Conservation (phyloP, 352 stramenopile species). For the Pythium graminicola region DNA sequence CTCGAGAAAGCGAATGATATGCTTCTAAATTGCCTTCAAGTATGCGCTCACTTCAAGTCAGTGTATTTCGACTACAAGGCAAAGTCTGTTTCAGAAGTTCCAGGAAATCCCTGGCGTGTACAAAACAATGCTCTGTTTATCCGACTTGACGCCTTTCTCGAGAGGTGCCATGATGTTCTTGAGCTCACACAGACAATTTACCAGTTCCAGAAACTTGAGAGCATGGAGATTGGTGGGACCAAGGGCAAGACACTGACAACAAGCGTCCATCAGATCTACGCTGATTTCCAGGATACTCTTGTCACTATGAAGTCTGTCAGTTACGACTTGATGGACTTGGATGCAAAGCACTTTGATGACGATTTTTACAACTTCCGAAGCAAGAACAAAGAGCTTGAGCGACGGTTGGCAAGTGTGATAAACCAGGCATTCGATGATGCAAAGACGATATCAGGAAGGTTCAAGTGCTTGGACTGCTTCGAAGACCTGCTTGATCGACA, state of each 20-base stretch:
- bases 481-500: slow-evolving; percentile 77
- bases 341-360: slow-evolving; percentile 88
- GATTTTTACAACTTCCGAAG: slow-evolving; percentile 88
- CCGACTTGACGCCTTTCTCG: slow-evolving; percentile 85
- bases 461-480: slow-evolving; percentile 92
- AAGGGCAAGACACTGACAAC: slow-evolving; percentile 91
- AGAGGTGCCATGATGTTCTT: slow-evolving; percentile 88
- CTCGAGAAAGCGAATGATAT: slow-evolving; percentile 65
- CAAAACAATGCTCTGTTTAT: slow-evolving; percentile 91
- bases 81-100: slow-evolving; percentile 69
- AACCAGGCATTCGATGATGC: slow-evolving; percentile 91
- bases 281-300: slow-evolving; percentile 81
- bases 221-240: slow-evolving; percentile 88
- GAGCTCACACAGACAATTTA: slow-evolving; percentile 87
- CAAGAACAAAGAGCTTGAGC: slow-evolving; percentile 86
- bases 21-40: slow-evolving; percentile 61
- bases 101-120: slow-evolving; percentile 84
- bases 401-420: slow-evolving; percentile 81
- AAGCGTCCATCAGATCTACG: slow-evolving; percentile 84
- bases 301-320: slow-evolving; percentile 66
- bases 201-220: slow-evolving; percentile 83
- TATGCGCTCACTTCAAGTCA: slow-evolving; percentile 87
- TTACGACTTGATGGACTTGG: slow-evolving; percentile 88
- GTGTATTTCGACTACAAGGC: slow-evolving; percentile 92
- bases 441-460: slow-evolving; percentile 76